phyloP scores from a whole-genome alignment of 352 stramenopile species.

The Phytophthora capsici region DNA sequence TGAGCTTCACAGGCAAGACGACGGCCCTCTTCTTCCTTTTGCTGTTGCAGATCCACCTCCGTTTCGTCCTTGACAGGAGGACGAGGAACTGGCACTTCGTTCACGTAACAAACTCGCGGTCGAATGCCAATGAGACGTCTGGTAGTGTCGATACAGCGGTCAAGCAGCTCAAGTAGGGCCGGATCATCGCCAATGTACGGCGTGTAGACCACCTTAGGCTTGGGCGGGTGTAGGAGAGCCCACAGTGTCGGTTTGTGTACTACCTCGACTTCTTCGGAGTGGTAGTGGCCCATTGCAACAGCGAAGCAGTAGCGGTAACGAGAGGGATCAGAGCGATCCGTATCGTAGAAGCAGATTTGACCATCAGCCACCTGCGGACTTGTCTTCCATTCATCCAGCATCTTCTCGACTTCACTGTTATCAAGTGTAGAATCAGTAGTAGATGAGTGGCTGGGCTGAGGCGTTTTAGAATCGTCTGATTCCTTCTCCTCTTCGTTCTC shows the following conservation, averaged over 20 bases:
- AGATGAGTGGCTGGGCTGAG: conserved; percentile 3
- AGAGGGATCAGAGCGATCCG: conserved; percentile 56
- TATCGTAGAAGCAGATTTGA: conserved; percentile 74
- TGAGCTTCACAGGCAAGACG: conserved; percentile 73
- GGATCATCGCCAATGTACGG: conserved; percentile 62
- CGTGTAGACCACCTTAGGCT: conserved; percentile 53
- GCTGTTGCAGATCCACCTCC: conserved; percentile 26
- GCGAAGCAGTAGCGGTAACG: conserved; percentile 71
- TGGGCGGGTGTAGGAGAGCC: conserved; percentile 37
- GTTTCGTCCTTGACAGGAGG: conserved; percentile 15
- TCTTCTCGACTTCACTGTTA: conserved; percentile 9
- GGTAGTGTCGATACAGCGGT: conserved; percentile 70
- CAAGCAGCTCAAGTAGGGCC: conserved; percentile 56
- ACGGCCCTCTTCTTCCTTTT: conserved; percentile 67
- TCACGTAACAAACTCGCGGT: conserved; percentile 47
- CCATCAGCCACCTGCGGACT: conserved; percentile 67
- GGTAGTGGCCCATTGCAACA: conserved; percentile 62
- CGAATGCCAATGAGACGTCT: conserved; percentile 49
- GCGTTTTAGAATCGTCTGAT: conserved; percentile 8
- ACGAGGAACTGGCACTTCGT: conserved; percentile 50
- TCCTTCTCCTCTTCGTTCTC: conserved; percentile 9
- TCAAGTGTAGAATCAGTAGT: conserved; percentile 3
- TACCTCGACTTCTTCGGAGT: conserved; percentile 53
- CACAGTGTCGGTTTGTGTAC: conserved; percentile 49
- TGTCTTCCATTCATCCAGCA: conserved; percentile 26